Evolutionary conservation across 164 flowering plant species (phyloP).

Genomic region (Saururus chinensis): DNA sequence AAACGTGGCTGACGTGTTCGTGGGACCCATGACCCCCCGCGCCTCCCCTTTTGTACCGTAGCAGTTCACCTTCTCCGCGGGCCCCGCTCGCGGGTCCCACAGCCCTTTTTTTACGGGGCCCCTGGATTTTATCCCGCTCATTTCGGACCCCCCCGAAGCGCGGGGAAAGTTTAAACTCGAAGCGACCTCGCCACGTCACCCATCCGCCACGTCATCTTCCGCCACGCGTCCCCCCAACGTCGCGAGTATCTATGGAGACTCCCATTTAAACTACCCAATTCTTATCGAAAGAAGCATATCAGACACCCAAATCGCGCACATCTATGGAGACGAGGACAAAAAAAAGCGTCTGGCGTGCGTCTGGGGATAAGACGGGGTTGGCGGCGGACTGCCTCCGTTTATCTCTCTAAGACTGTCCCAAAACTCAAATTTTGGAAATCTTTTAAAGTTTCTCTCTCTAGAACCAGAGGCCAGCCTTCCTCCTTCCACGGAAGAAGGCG

Average conservation of each 20-base stretch:
- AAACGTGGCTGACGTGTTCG: too few relatives aligned
- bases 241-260: too few relatives aligned
- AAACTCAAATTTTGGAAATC: not conserved
- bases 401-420: not conserved
- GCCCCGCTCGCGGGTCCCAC: not conserved
- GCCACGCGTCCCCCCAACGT: too few relatives aligned
- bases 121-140: not conserved
- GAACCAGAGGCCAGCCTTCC: not conserved
- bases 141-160: not conserved
- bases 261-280: too few relatives aligned
- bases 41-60: too few relatives aligned
- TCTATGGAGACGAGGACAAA: not conserved
- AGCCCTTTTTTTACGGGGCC: not conserved
- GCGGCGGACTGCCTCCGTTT: not conserved
- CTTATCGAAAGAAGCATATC: too few relatives aligned
- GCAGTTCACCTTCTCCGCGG: not conserved
- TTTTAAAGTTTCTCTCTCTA: not conserved
- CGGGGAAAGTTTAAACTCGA: conserved; percentile 2
- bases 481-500: not conserved
- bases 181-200: not conserved
- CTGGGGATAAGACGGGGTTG: not conserved
- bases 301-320: too few relatives aligned
- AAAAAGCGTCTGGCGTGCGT: not conserved
- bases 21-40: too few relatives aligned
- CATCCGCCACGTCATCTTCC: too few relatives aligned